phyloP scores from a whole-genome alignment of 768 basidiomycete species.

The Porphyrellus cyaneotinctus region DNA sequence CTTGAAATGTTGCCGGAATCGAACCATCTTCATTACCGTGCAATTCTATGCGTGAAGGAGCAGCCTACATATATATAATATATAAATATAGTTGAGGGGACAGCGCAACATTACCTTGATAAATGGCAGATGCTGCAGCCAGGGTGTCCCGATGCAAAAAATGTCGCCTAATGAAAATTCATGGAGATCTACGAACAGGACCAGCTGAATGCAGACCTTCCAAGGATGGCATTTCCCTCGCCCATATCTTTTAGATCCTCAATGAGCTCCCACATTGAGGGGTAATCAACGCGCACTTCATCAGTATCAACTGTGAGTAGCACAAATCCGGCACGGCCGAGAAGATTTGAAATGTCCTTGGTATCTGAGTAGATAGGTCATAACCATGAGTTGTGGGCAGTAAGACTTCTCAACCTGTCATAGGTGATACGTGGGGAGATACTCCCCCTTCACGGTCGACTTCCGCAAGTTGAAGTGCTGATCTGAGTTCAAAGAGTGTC shows the following conservation, averaged over 20 bases:
- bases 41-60: slow-evolving; percentile 50
- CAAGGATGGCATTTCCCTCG: slow-evolving; percentile 87
- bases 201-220: slow-evolving; percentile 47
- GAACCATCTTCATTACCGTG: slow-evolving; percentile 81
- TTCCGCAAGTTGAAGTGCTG: slow-evolving; percentile 91
- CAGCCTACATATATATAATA: too few relatives aligned
- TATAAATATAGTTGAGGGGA: neutral
- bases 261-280: slow-evolving; percentile 93
- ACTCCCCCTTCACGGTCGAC: slow-evolving; percentile 93
- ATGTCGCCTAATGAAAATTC: slow-evolving; percentile 45
- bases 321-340: slow-evolving; percentile 90
- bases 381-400: neutral
- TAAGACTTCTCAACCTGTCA: slow-evolving; percentile 68
- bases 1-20: slow-evolving; percentile 92
- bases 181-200: neutral
- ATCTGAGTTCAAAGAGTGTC: slow-evolving; percentile 92
- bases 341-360: slow-evolving; percentile 87
- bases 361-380: slow-evolving; percentile 54
- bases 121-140: slow-evolving; percentile 88
- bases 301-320: slow-evolving; percentile 94
- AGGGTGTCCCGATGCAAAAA: slow-evolving; percentile 81
- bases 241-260: slow-evolving; percentile 96
- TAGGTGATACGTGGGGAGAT: slow-evolving; percentile 94
- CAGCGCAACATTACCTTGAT: slow-evolving; percentile 58
- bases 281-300: slow-evolving; percentile 87